Evolutionary conservation across 2,329 filamentous ascomycete genomes (phyloP).

Genomic region (Penicillium vulpinum): DNA sequence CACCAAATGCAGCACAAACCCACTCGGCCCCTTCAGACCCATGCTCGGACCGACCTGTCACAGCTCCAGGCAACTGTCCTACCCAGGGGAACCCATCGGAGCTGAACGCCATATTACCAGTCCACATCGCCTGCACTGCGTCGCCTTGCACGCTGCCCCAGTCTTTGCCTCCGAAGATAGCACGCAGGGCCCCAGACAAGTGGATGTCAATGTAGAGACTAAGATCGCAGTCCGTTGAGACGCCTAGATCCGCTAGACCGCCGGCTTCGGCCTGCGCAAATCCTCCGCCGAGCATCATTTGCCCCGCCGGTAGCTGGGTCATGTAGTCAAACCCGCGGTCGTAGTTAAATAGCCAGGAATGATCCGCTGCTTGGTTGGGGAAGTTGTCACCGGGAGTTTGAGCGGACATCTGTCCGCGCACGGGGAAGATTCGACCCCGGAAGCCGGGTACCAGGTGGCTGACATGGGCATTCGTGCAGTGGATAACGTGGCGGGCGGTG

Average conservation of each 20-base stretch:
- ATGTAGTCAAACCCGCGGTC: slow-evolving; percentile 54
- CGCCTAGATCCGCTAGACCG: slow-evolving; percentile 51
- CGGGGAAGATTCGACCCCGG: slow-evolving; percentile 39
- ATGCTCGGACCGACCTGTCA: slow-evolving; percentile 12
- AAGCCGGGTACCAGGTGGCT: slow-evolving; percentile 53
- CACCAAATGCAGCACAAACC: slow-evolving; percentile 32
- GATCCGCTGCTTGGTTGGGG: slow-evolving; percentile 32
- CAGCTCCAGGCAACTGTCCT: slow-evolving; percentile 37
- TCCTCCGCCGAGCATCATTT: slow-evolving; percentile 59
- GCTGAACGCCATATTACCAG: slow-evolving; percentile 52
- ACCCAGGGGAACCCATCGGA: slow-evolving; percentile 55
- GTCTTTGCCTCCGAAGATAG: slow-evolving; percentile 26
- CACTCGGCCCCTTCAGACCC: slow-evolving; percentile 23
- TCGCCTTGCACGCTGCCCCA: slow-evolving; percentile 23
- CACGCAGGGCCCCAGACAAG: slow-evolving; percentile 27
- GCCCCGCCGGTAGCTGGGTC: slow-evolving; percentile 48
- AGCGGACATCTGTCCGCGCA: slow-evolving; percentile 46
- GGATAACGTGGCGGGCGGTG: slow-evolving; percentile 53
- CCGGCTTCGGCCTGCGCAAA: slow-evolving; percentile 46
- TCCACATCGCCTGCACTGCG: slow-evolving; percentile 32
- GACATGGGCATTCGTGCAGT: slow-evolving; percentile 59
- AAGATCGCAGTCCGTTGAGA: slow-evolving; percentile 47
- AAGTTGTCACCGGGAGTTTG: slow-evolving; percentile 37
- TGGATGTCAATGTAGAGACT: slow-evolving; percentile 29
- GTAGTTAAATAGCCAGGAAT: slow-evolving; percentile 56